A percentile compares a stretch with the other conserved stretches of the same genome.
phyloP scores from a whole-genome alignment of 2,329 filamentous ascomycete genomes.

The Mycosphaerella arachidis region DNA sequence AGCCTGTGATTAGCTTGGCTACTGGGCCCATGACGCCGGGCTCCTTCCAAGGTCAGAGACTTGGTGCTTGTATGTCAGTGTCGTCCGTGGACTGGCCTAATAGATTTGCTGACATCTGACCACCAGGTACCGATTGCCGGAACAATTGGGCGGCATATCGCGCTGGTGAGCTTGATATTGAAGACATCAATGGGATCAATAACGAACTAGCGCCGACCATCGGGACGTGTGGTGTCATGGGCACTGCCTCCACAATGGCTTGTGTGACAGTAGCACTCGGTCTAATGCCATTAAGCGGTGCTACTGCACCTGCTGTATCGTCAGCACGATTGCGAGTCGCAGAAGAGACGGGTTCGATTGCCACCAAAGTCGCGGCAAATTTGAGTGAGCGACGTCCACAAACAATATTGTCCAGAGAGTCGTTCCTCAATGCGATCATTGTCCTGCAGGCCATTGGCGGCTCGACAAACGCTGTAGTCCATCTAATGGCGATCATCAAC shows the following conservation, averaged over 20 bases:
- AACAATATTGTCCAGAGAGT: conserved; percentile 43
- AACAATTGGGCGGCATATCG: conserved; percentile 69
- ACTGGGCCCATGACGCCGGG: conserved; percentile 75
- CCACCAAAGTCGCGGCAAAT: conserved; percentile 40
- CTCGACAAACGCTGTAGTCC: conserved; percentile 42
- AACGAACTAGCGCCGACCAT: conserved; percentile 68
- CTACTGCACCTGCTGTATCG: conserved; percentile 52
- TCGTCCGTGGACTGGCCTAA: neutral
- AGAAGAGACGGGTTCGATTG: conserved; percentile 50
- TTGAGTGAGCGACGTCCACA: conserved; percentile 40
- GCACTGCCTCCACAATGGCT: conserved; percentile 55
- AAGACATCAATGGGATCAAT: conserved; percentile 66
- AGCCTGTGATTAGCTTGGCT: conserved; percentile 63
- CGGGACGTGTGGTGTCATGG: conserved; percentile 56
- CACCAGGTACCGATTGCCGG: conserved; percentile 60
- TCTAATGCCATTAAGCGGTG: conserved; percentile 50
- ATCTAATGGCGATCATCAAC: conserved; percentile 45
- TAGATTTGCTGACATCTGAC: neutral
- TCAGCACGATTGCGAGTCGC: conserved; percentile 50
- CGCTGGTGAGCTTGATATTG: conserved; percentile 62
- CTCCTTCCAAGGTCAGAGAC: conserved; percentile 57
- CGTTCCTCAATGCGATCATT: conserved; percentile 46
- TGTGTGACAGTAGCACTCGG: conserved; percentile 51
- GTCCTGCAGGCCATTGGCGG: conserved; percentile 45
- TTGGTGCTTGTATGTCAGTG: conserved; percentile 54